These are phyloP conservation scores for Cyclotella choctawhatcheeana DNA, from an alignment of 108 stramenopile species.

Conservation along the genomic window DNA sequence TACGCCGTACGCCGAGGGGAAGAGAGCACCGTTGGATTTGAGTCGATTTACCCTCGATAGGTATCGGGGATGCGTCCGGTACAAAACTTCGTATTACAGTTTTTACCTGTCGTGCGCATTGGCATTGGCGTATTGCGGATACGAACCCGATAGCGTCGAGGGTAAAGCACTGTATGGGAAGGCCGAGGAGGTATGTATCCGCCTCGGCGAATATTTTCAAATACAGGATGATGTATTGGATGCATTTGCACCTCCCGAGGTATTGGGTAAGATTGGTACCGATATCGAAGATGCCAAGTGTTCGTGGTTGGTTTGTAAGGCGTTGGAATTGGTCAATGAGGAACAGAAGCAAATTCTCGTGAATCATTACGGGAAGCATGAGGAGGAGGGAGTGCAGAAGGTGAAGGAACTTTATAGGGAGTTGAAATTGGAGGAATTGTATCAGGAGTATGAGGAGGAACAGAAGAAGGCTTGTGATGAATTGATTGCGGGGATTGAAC, in stretches of 20 bases:
- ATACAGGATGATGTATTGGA: conserved; percentile 99
- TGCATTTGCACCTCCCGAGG: conserved; percentile 93
- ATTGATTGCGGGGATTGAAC: conserved; percentile 59
- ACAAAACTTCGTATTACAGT: conserved; percentile 99
- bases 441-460: conserved; percentile 87
- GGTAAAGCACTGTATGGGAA: conserved; percentile 40
- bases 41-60: conserved; percentile 83
- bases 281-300: conserved; percentile 99
- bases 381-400: conserved; percentile 66
- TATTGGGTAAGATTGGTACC: conserved; percentile 99
- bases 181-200: conserved; percentile 76
- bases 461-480: conserved; percentile 61
- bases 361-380: conserved; percentile 89
- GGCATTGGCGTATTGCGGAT: conserved; percentile 82
- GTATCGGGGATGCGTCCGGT: conserved; percentile 92
- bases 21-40: conserved; percentile 74
- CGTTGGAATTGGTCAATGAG: conserved; percentile 57
- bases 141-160: conserved; percentile 24
- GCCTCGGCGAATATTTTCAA: conserved; percentile 99
- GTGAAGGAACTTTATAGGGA: conserved; percentile 92
- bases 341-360: conserved; percentile 68
- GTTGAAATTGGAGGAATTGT: conserved; percentile 76
- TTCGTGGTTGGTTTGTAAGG: conserved; percentile 96
- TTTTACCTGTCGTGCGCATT: conserved; percentile 92
- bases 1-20: conserved; percentile 54